These are phyloP conservation scores for Cryptosporidium sp. DNA, from an alignment of 169 alveolate genomes.

Conservation along the genomic window DNA sequence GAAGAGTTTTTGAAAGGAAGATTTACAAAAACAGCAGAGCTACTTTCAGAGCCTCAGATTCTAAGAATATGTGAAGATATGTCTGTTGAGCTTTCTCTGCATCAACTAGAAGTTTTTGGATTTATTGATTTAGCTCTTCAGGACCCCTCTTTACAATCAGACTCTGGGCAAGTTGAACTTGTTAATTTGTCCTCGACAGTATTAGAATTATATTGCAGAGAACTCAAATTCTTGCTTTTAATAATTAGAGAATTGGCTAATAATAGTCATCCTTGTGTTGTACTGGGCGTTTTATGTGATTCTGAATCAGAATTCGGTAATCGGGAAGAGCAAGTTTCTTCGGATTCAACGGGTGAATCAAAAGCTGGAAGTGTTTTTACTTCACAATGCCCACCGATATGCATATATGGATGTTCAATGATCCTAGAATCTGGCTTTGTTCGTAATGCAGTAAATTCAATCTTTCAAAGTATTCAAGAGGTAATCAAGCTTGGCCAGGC, in stretches of 20 bases:
- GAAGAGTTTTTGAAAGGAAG: not conserved
- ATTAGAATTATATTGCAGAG: constrained; percentile 61
- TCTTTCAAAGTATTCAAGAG: constrained; percentile 66
- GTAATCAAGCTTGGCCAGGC: constrained; percentile 55
- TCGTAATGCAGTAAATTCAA: constrained; percentile 51
- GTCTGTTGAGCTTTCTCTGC: constrained; percentile 69
- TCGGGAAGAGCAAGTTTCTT: constrained; percentile 13
- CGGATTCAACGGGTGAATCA: not conserved
- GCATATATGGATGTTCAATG: constrained; percentile 62
- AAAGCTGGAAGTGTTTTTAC: constrained; percentile 29
- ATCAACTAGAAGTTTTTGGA: constrained; percentile 64
- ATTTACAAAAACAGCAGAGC: constrained; percentile 28
- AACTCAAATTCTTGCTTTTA: constrained; percentile 33
- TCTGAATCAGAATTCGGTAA: constrained; percentile 12
- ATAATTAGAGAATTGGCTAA: constrained; percentile 53
- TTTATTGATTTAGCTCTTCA: constrained; percentile 52
- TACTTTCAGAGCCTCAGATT: constrained; percentile 6
- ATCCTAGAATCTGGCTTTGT: constrained; percentile 41
- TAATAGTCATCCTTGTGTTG: constrained; percentile 59
- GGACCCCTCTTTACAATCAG: constrained; percentile 49
- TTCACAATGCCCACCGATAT: constrained; percentile 70
- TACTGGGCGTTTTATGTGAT: constrained; percentile 67
- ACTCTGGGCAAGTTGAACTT: constrained; percentile 12
- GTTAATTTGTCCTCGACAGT: constrained; percentile 24
- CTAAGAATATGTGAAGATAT: constrained; percentile 54